These are phyloP conservation scores for Yamadazyma scolyti DNA, from an alignment of 805 yeast genomes.

Conservation along the genomic window DNA sequence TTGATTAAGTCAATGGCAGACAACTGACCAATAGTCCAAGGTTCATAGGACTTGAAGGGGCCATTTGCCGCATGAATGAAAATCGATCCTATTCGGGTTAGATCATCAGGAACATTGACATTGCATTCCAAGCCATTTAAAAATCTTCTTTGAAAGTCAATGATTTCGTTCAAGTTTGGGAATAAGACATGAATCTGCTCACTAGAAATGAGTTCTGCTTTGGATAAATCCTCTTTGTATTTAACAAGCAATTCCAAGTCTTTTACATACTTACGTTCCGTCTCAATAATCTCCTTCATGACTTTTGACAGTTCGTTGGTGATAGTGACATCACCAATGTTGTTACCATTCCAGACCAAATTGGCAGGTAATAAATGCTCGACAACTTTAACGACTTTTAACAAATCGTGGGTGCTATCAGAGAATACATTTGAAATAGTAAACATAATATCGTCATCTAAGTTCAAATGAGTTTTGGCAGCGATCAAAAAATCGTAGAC, in stretches of 20 bases:
- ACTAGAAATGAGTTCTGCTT: constrained; percentile 64
- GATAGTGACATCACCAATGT: constrained; percentile 23
- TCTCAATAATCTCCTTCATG: constrained; percentile 76
- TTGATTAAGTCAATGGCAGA: constrained; percentile 80
- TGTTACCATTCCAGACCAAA: constrained; percentile 18
- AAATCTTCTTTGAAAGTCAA: constrained; percentile 90
- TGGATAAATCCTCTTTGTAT: constrained; percentile 66
- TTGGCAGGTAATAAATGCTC: constrained; percentile 42
- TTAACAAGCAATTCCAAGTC: constrained; percentile 73
- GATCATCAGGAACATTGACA: constrained; percentile 64
- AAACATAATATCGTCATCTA: constrained; percentile 79
- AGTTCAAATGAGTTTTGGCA: constrained; percentile 69
- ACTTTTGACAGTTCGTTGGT: constrained; percentile 70
- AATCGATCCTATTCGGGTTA: constrained; percentile 84
- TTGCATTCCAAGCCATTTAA: constrained; percentile 87
- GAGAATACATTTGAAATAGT: constrained; percentile 87
- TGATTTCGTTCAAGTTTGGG: constrained; percentile 77
- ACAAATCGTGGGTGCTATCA: constrained; percentile 71
- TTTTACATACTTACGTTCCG: constrained; percentile 90
- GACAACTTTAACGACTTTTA: constrained; percentile 73
- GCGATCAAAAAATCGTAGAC: constrained; percentile 88
- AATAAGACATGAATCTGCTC: constrained; percentile 79
- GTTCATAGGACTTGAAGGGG: constrained; percentile 85
- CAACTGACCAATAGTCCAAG: constrained; percentile 90
- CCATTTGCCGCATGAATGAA: constrained; percentile 77